Percentiles rank a stretch among this genome's conserved stretches.
phyloP scores from a whole-genome alignment of 805 yeast species.

The Pichia cephalocereana region DNA sequence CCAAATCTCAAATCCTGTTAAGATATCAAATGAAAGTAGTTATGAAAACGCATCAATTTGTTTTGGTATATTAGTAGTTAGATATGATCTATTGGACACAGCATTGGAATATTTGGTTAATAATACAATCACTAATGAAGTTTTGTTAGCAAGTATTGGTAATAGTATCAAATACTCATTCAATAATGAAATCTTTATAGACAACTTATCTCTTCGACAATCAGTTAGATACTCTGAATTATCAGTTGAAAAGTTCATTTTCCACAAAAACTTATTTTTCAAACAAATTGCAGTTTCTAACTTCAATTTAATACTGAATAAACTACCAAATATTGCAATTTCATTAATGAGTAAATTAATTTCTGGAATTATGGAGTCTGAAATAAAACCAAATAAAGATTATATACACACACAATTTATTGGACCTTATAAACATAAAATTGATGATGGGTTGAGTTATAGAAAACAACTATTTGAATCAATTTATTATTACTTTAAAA shows the following conservation, averaged over 20 bases:
- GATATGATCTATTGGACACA: conserved; percentile 9
- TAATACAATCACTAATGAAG: background rate
- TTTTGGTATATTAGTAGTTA: conserved; percentile 15
- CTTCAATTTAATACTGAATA: conserved; percentile 50
- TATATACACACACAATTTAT: conserved; percentile 61
- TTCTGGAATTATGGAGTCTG: conserved; percentile 41
- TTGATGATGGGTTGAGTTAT: conserved; percentile 68
- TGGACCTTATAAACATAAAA: conserved; percentile 80
- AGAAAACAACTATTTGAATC: conserved; percentile 67
- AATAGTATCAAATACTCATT: conserved; percentile 23
- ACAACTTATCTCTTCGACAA: conserved; percentile 2
- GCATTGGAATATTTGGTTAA: background rate
- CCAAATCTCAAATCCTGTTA: background rate
- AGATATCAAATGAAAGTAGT: conserved; percentile 6
- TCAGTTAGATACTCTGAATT: conserved; percentile 20
- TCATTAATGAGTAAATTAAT: conserved; percentile 38
- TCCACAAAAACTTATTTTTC: conserved; percentile 38
- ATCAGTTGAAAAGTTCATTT: conserved; percentile 18
- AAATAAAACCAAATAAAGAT: conserved; percentile 44
- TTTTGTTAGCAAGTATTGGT: conserved; percentile 19
- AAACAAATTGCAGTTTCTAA: conserved; percentile 54
- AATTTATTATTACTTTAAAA: conserved; percentile 42
- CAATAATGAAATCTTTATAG: conserved; percentile 10
- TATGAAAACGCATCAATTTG: conserved; percentile 19
- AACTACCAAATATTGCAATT: conserved; percentile 38